Base-by-base conservation (phyloP, 768 basidiomycete genomes). In the Mycena indigotica region DNA sequence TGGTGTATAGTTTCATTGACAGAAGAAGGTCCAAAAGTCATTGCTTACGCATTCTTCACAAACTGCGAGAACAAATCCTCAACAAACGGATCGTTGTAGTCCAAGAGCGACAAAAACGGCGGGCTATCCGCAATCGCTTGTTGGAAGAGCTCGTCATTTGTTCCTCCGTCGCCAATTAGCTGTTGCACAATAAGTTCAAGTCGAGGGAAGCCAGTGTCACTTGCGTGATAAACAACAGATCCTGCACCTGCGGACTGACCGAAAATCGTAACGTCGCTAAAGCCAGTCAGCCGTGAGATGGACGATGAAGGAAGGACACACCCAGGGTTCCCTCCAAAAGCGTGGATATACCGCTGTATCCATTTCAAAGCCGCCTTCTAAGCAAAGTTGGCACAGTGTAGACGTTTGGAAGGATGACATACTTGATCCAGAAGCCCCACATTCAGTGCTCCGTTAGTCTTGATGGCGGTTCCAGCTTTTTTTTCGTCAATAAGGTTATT, bases 121-220 rank as follows among this genome's bases (percentile, higher is more conserved):
- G 78, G 76, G 52, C 77, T 78, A 58, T 78, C 77, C 5, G 74
- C 78, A 72, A 79, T 78, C 5, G 74, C 75, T 16, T 73, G 73
- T 12, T 66, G 70, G 65, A 79, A 79, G 25, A 79, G 69, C 15
- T 72, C 70, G 54, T 73, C 63, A 25, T 71, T 62, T 52, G 76
- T 56, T 6, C 78, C 78, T 2, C 73, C 71, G 45, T 79, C 72
- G 12, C 66, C 75, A 15, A 77, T 67, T 26, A 79, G 68, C 76
- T 79, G 30, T 29, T 17, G 2, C 4, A 21, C 23, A 21, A 25
- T 48, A 5, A 24, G 16, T 30, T 50, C 29, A 12, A 3, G 13
- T 26, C 28, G 44, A 3, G 50, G 1, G 46, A 16, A 28, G 21
- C 30, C 10, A 24, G 8, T 41, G n/a, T n/a, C n/a, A 46, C 68